phyloP scores from a whole-genome alignment of 2,329 filamentous ascomycete genomes.

The Cryphonectria carpinicola region DNA sequence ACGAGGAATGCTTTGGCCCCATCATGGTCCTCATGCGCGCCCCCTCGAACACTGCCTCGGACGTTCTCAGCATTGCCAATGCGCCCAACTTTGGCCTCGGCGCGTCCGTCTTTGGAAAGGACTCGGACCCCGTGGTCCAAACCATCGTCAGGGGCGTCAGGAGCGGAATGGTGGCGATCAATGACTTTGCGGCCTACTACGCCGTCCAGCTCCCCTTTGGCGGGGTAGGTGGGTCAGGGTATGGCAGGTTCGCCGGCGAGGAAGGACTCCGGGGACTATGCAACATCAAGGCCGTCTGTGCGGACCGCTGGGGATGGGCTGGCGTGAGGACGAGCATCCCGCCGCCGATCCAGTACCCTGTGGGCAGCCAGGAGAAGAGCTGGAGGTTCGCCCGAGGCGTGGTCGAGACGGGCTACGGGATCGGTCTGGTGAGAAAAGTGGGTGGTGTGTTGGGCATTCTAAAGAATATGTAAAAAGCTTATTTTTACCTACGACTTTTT shows the following conservation, averaged over 20 bases:
- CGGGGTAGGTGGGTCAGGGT: conserved; percentile 85
- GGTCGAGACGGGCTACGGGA: conserved; percentile 64
- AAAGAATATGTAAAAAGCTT: conserved; percentile 32
- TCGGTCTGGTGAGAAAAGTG: conserved; percentile 34
- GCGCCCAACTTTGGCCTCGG: conserved; percentile 84
- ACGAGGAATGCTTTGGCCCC: conserved; percentile 90
- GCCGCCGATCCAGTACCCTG: conserved; percentile 78
- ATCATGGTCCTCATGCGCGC: conserved; percentile 86
- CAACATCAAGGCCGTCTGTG: conserved; percentile 85
- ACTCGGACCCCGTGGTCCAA: conserved; percentile 61
- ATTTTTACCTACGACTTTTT: background rate
- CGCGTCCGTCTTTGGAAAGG: conserved; percentile 81
- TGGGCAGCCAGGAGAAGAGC: conserved; percentile 65
- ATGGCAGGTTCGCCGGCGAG: conserved; percentile 88
- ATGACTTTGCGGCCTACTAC: conserved; percentile 94
- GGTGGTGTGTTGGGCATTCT: conserved; percentile 35
- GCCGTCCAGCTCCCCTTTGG: conserved; percentile 95
- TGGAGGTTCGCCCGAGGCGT: conserved; percentile 68
- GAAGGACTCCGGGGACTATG: conserved; percentile 85
- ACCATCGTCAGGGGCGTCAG: conserved; percentile 70
- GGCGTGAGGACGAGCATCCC: conserved; percentile 79
- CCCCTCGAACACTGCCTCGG: conserved; percentile 56
- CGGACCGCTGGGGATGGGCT: conserved; percentile 68
- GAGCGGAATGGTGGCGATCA: conserved; percentile 90
- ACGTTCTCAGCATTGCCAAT: conserved; percentile 81